phyloP scores from a whole-genome alignment of 2,329 filamentous ascomycete genomes.

The Volutella citrinella region DNA sequence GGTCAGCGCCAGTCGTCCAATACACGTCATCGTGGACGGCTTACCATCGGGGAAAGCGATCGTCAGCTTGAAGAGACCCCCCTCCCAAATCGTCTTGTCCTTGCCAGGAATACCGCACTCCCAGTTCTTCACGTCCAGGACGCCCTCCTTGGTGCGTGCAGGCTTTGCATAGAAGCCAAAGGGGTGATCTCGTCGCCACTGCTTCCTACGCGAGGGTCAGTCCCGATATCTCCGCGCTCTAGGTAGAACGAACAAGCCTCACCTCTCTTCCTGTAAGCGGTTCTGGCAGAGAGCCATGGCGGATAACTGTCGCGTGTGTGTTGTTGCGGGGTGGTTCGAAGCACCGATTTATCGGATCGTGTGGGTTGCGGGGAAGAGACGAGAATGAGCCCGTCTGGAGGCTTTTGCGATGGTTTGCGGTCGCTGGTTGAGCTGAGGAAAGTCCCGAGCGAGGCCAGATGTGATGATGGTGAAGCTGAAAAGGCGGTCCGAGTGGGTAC shows the following conservation, averaged over 20 bases:
- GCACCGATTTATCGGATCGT: too few species aligned
- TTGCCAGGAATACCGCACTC: constrained; percentile 96
- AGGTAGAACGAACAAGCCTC: constrained; percentile 27
- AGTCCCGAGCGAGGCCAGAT: too few species aligned
- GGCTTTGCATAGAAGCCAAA: constrained; percentile 97
- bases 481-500: too few species aligned
- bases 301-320: constrained; percentile 1
- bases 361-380: too few species aligned
- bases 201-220: constrained; percentile 61
- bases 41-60: constrained; percentile 90
- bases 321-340: constrained; percentile 1
- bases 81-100: constrained; percentile 95
- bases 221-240: constrained; percentile 2
- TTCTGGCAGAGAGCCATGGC: constrained; percentile 85
- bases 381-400: too few species aligned
- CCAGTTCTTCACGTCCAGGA: constrained; percentile 92
- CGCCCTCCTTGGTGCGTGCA: constrained; percentile 71
- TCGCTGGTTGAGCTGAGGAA: too few species aligned
- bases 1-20: constrained; percentile 12
- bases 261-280: constrained; percentile 85
- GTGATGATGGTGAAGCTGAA: too few species aligned
- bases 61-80: constrained; percentile 92
- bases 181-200: constrained; percentile 95
- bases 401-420: too few species aligned
- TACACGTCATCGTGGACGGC: constrained; percentile 23